Base-by-base conservation (phyloP, 1,284 basidiomycete genomes). In the Microbotryomycetes sp. region DNA sequence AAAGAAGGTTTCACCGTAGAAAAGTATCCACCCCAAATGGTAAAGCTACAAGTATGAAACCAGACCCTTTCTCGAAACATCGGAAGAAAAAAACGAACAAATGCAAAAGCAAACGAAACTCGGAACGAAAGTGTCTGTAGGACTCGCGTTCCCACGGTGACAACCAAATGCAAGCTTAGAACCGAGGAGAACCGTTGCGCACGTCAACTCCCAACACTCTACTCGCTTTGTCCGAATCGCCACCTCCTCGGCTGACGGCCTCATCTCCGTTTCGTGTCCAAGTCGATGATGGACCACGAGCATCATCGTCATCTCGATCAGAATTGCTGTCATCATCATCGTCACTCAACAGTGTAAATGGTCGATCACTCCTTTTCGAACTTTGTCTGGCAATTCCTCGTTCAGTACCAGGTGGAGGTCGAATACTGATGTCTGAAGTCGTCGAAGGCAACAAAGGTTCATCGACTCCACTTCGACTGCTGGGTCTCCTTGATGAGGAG, bases 171-270 rank as follows among this genome's bases (percentile, higher is more conserved):
- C 36, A 19, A 42, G 36, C 36, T 9, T 42, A 19, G 36, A 42
- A 42, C 19, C 36, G 36, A 42, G 12, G 36, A 42, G 12, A 42
- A 42, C 19, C 36, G 36, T 19, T 42, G 36, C 19, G 36, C 22
- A 64, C 62, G 46, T 45, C 30, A 6, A 67, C 65, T 3, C 65
- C 65, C 4, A 67, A 47, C n/a, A 67, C 26, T 30, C 50, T 49
- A 47, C 59, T 62, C 12, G 60, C 65, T 54, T 67, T 67, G 36
- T 53, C 56, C 1, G 54, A 51, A 23, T 56, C 49, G 46, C 36
- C 42, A 4, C 16, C 31, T 12, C 22, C 64, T 25, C 9, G 28
- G 16, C 49, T 6, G 22, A 26, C 16, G 3, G 30, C 58, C n/a
- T n/a, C n/a, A n/a, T n/a, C n/a, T n/a, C n/a, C n/a, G n/a, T n/a